phyloP scores from a whole-genome alignment of 495 filamentous ascomycete genomes.

The Trypethelium eluteriae region DNA sequence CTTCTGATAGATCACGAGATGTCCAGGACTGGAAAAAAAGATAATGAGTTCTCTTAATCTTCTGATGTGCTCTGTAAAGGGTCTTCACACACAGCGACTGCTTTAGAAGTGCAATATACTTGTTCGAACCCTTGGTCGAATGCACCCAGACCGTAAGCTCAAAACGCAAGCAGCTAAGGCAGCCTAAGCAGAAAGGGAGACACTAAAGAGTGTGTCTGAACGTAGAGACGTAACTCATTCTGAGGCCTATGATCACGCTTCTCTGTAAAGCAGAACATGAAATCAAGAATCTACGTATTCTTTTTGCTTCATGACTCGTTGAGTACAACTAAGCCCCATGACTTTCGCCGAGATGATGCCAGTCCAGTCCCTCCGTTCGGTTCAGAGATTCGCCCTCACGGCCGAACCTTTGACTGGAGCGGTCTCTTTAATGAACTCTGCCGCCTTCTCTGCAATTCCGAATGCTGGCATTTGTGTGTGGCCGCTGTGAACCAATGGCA shows the following conservation, averaged over 20 bases:
- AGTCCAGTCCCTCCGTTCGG: background rate
- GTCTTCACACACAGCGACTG: background rate
- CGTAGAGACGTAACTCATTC: background rate
- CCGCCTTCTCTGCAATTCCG: slow-evolving; percentile 53
- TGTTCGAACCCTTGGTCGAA: too few species aligned
- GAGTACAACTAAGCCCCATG: background rate
- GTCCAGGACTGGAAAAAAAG: background rate
- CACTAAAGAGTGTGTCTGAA: background rate
- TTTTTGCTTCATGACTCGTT: background rate
- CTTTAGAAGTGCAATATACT: too few species aligned
- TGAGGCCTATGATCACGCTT: background rate
- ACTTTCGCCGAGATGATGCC: background rate
- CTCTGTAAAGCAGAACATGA: background rate
- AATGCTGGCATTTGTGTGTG: slow-evolving; percentile 55
- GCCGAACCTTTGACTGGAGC: background rate
- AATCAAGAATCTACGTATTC: background rate
- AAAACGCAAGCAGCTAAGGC: background rate
- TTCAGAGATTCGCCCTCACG: slow-evolving; percentile 2
- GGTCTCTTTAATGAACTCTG: slow-evolving; percentile 39
- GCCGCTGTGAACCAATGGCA: slow-evolving; percentile 52
- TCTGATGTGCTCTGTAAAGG: background rate
- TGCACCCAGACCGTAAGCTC: background rate
- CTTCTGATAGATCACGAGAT: background rate
- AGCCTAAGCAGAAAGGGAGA: slow-evolving; percentile 5
- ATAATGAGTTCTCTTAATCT: background rate